Conservation (phyloP, 331 rosid genomes). For the Prunus yedoensis region DNA sequence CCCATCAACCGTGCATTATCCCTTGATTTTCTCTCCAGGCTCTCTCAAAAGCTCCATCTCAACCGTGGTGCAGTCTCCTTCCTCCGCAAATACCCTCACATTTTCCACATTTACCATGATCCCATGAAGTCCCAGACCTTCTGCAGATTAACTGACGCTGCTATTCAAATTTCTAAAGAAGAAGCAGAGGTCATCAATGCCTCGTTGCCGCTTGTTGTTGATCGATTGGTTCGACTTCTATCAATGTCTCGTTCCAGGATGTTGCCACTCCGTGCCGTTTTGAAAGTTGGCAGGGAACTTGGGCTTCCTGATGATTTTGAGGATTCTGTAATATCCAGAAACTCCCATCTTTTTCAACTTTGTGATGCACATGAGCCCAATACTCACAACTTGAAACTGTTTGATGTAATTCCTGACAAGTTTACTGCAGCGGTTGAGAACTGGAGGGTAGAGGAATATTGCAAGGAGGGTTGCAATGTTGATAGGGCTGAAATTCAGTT, state of each 20-base stretch:
- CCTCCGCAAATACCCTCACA: constrained; percentile 80
- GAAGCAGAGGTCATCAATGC: constrained; percentile 60
- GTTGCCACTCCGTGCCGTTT: constrained; percentile 83
- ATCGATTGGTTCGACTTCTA: constrained; percentile 65
- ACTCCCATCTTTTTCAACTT: constrained; percentile 60
- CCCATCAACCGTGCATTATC: constrained; percentile 60
- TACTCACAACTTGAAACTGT: constrained; percentile 76
- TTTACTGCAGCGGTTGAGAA: constrained; percentile 63
- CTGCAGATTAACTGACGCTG: constrained; percentile 62
- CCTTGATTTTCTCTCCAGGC: constrained; percentile 69
- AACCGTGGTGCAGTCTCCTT: constrained; percentile 72
- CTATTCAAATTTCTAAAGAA: constrained; percentile 41
- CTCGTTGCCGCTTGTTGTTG: constrained; percentile 61
- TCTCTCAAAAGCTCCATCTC: constrained; percentile 84
- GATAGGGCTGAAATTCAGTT: constrained; percentile 59
- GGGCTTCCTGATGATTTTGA: constrained; percentile 96
- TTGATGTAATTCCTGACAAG: constrained; percentile 29
- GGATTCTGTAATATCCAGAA: constrained; percentile 57
- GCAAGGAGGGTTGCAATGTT: constrained; percentile 52
- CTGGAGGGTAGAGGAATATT: constrained; percentile 83
- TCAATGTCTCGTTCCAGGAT: constrained; percentile 64
- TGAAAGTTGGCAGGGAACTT: constrained; percentile 81
- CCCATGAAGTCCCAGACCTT: constrained; percentile 57
- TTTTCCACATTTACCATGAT: constrained; percentile 66
- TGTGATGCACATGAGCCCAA: constrained; percentile 66